Evolutionary conservation across 1,284 basidiomycete genomes (phyloP), one percentile per base, ranked within the genome.

Genomic region (Pseudozyma tsukubaensis): DNA sequence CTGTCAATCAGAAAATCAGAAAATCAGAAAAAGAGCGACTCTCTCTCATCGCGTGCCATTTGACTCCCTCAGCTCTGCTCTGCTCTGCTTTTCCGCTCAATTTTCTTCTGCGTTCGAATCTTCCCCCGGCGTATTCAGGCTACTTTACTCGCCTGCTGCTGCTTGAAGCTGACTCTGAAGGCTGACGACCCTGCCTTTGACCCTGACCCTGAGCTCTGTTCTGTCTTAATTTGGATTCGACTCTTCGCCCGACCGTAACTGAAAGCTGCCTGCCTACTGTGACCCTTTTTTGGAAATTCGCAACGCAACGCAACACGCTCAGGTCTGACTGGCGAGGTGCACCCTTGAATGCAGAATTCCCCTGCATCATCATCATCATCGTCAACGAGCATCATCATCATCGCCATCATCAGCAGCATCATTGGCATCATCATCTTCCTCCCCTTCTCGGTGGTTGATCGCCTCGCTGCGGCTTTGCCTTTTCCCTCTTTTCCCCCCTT

Each of bases 311-410:
- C 44, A 24, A 24, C 24, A 12, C 44, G 18, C 24, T 21, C 44
- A 10, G 14, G 9, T 16, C 18, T 19, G 16, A 24, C 9, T 45
- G 44, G 5, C 19, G 19, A 45, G 14, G 9, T 45, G 44, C 44
- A 45, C 44, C 44, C 42, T 43, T 14, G 42, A 16, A 9, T 18
- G 12, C 24, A 24, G 21, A 24, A 13, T 45, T 24, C 14, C 44
- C 44, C 44, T 45, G 44, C 44, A 45, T 39, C 36, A 47, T 47
- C 51, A 13, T 14, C 44, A 48, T 40, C 44, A 56, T 47, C 45
- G 36, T 39, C 45, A 29, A 37, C 45, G 47, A 29, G 24, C 55
- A 48, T 57, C 55, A 39, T 57, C 44, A 47, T 39, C 40, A 36
- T 36, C 51, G 24, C 10, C 44, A 13, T 35, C 52, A 32, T 35